Evolutionary conservation across 805 yeast species (phyloP).

Genomic region (Suhomyces kilbournensis): DNA sequence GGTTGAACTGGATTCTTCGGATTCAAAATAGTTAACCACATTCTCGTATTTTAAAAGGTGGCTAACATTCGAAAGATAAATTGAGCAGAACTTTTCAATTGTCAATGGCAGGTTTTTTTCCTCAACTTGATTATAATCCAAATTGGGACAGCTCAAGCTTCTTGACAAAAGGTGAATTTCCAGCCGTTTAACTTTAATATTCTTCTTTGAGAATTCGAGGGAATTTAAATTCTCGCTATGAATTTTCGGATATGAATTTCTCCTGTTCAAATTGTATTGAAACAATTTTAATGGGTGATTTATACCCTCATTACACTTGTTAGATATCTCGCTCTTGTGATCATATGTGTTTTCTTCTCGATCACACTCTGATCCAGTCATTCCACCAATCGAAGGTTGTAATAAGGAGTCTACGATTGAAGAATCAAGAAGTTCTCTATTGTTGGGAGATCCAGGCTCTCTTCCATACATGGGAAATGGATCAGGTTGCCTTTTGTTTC

Average conservation of each 20-base stretch:
- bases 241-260: conserved; percentile 35
- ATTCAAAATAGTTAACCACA: conserved; percentile 12
- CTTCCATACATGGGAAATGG: not conserved
- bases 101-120: conserved; percentile 8
- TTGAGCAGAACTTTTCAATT: conserved; percentile 15
- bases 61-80: conserved; percentile 16
- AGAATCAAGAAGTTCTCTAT: not conserved
- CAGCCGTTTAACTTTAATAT: not conserved
- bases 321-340: conserved; percentile 1
- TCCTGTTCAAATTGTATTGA: conserved; percentile 22
- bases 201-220: conserved; percentile 16
- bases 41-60: conserved; percentile 20
- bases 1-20: not conserved
- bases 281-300: conserved; percentile 10
- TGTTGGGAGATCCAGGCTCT: not conserved
- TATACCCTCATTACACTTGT: not conserved
- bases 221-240: conserved; percentile 19
- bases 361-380: conserved; percentile 8
- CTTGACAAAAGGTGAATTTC: conserved; percentile 2
- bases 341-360: not conserved
- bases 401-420: conserved; percentile 14
- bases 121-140: conserved; percentile 1
- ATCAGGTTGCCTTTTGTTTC: not conserved
- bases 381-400: conserved; percentile 6
- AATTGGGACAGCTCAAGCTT: conserved; percentile 27